Conservation (phyloP, 2,329 filamentous ascomycete genomes). For the Aspergillus jensenii region DNA sequence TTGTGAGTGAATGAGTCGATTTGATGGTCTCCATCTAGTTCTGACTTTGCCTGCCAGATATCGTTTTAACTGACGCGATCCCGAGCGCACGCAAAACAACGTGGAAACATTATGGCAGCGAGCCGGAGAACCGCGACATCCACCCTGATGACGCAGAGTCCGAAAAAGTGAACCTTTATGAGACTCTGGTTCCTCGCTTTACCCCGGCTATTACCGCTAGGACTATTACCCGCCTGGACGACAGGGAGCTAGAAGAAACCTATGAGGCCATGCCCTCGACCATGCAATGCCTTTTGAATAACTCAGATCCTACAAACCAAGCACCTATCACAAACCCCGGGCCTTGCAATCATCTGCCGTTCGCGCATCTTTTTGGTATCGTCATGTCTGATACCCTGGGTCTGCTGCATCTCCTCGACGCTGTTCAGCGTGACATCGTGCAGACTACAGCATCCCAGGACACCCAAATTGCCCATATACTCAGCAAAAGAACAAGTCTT, state of each 20-base stretch:
- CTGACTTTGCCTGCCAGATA: not conserved
- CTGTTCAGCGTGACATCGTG: not conserved
- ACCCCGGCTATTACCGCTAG: not conserved
- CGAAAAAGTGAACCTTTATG: not conserved
- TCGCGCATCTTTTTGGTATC: constrained; percentile 2
- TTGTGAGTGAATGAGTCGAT: constrained; percentile 6
- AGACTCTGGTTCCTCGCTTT: not conserved
- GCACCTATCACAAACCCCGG: not conserved
- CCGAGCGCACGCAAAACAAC: not conserved
- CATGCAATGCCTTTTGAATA: not conserved
- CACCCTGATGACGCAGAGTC: not conserved
- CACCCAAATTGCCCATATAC: not conserved
- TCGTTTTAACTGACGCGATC: not conserved
- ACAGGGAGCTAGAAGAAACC: not conserved
- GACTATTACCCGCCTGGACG: not conserved
- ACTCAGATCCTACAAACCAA: not conserved
- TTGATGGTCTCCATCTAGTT: not conserved
- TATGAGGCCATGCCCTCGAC: not conserved
- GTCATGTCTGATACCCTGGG: not conserved
- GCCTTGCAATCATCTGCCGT: not conserved
- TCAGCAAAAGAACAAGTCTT: not conserved
- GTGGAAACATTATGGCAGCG: not conserved
- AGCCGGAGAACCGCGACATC: not conserved
- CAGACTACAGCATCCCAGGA: not conserved
- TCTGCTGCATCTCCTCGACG: not conserved